phyloP scores from a whole-genome alignment of 169 alveolate genomes.

The Eimeria falciformis region DNA sequence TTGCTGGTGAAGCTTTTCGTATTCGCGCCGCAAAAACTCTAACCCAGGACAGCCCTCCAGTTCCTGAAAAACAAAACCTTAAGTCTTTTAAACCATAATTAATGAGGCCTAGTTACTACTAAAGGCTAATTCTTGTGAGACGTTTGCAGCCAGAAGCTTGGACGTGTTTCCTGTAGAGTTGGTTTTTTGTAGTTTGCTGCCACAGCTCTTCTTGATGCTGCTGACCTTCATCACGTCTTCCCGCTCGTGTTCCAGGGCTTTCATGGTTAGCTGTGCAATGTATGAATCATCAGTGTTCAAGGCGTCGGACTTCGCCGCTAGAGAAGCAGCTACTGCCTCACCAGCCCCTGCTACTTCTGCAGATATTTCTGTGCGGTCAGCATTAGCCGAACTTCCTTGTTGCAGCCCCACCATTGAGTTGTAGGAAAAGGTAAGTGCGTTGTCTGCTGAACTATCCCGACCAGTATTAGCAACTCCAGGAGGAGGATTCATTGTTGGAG shows the following conservation, averaged over 20 bases:
- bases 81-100: not conserved
- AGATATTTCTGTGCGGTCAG: not conserved
- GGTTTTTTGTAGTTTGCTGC: not conserved
- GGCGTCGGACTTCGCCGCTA: not conserved
- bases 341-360: not conserved
- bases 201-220: not conserved
- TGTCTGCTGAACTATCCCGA: not conserved
- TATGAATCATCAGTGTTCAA: constrained; percentile 31
- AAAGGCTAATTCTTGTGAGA: too few species aligned
- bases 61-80: constrained; percentile 83
- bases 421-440: not conserved
- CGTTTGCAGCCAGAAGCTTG: too few species aligned
- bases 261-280: constrained; percentile 53
- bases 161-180: too few species aligned
- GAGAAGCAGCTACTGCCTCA: not conserved
- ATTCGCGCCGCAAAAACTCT: constrained; percentile 89
- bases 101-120: too few species aligned
- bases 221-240: constrained; percentile 64
- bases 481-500: not conserved
- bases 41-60: constrained; percentile 87
- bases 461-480: not conserved
- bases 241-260: constrained; percentile 59
- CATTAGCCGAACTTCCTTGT: not conserved
- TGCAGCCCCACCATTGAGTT: not conserved
- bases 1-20: constrained; percentile 89